These are phyloP conservation scores for Mycena epipterygia DNA, from an alignment of 768 basidiomycete species.

Conservation along the genomic window DNA sequence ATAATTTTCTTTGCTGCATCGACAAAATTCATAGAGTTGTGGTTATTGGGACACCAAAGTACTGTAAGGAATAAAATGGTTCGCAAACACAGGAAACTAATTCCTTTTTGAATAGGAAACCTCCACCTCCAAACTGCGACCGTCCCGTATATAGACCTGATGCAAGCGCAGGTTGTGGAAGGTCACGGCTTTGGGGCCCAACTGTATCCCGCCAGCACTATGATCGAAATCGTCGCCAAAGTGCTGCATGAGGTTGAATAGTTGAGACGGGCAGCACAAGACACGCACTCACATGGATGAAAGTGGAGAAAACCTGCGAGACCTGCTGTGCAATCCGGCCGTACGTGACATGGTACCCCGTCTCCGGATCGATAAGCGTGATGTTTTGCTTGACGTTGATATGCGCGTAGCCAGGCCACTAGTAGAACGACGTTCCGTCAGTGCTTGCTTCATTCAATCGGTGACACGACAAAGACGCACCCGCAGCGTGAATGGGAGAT, in stretches of 20 bases:
- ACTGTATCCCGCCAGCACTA: neutral
- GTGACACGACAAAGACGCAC: slow-evolving; percentile 6
- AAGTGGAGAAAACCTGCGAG: slow-evolving; percentile 14
- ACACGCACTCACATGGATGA: slow-evolving; percentile 17
- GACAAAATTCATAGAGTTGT: too few species aligned
- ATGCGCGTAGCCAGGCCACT: slow-evolving; percentile 32
- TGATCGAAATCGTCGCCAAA: slow-evolving; percentile 21
- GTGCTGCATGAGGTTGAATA: neutral
- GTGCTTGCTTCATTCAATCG: neutral
- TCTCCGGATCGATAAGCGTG: slow-evolving; percentile 6
- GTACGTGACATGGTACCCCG: slow-evolving; percentile 20
- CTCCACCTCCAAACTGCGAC: slow-evolving; percentile 1
- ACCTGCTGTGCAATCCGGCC: slow-evolving; percentile 19
- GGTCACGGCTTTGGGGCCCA: slow-evolving; percentile 21
- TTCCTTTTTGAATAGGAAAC: slow-evolving; percentile 20
- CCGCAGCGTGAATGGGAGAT: slow-evolving; percentile 10
- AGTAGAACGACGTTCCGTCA: neutral
- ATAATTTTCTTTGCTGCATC: too few species aligned
- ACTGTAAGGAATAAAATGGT: too few species aligned
- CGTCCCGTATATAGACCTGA: slow-evolving; percentile 15
- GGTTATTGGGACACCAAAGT: too few species aligned
- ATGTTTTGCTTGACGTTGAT: slow-evolving; percentile 8
- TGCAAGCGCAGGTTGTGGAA: slow-evolving; percentile 23
- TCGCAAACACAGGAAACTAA: neutral
- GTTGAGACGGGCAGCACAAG: neutral